phyloP scores from a whole-genome alignment of 371 early-diverging fungal genomes.

The Mucor sp. region DNA sequence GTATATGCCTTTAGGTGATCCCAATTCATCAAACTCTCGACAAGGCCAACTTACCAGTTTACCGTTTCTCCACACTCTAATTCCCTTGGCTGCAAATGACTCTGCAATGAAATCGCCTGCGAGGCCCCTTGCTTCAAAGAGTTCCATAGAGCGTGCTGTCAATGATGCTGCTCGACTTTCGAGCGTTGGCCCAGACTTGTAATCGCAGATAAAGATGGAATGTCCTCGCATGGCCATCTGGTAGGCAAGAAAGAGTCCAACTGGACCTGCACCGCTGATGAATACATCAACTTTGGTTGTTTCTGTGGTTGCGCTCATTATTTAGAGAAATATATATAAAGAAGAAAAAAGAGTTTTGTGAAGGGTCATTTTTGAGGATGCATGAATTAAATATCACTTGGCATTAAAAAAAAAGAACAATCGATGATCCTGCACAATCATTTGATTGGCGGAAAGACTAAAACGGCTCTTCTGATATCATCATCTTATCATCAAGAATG shows the following conservation, averaged over 20 bases:
- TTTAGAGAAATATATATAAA: too few relatives aligned
- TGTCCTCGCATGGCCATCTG: slow-evolving; percentile 36
- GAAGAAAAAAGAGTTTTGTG: too few relatives aligned
- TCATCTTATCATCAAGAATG: too few relatives aligned
- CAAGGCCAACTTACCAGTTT: slow-evolving; percentile 12
- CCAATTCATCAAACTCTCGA: not conserved
- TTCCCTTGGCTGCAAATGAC: slow-evolving; percentile 21
- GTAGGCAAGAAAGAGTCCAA: slow-evolving; percentile 44
- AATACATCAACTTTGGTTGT: slow-evolving; percentile 29
- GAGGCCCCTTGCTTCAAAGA: slow-evolving; percentile 33
- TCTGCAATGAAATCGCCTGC: slow-evolving; percentile 28
- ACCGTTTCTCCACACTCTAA: slow-evolving; percentile 21
- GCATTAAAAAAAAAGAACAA: too few relatives aligned
- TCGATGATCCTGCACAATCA: too few relatives aligned
- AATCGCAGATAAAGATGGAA: slow-evolving; percentile 37
- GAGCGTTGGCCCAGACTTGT: slow-evolving; percentile 33
- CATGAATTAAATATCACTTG: too few relatives aligned
- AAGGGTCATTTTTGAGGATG: too few relatives aligned
- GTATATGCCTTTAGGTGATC: not conserved
- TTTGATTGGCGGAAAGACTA: too few relatives aligned
- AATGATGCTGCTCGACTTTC: slow-evolving; percentile 47
- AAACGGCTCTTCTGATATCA: too few relatives aligned
- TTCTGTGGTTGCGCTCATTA: not conserved
- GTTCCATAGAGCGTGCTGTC: slow-evolving; percentile 43
- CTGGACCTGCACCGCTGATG: slow-evolving; percentile 49